Percentiles rank a stretch among this genome's conserved stretches.
These are phyloP conservation scores for Alisma plantagoaquatica DNA, from an alignment of 106 monocot species.

Conservation along the genomic window DNA sequence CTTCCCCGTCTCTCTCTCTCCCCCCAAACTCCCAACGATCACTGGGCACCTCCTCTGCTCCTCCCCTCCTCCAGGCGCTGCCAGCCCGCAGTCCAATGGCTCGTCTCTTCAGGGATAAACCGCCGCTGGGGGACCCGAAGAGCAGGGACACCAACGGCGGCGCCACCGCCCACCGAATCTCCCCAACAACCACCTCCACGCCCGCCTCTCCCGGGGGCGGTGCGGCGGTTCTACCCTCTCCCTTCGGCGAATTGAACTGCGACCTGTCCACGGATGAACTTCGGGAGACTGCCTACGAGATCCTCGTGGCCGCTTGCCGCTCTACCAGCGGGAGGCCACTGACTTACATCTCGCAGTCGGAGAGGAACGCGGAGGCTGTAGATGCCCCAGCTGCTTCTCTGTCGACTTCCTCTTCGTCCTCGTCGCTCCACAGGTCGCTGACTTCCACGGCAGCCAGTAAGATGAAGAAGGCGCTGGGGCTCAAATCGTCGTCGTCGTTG, in stretches of 20 bases:
- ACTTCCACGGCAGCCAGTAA: slow-evolving; percentile 78
- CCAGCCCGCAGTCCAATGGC: too few relatives aligned
- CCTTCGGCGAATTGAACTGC: slow-evolving; percentile 34
- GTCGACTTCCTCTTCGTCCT: slow-evolving; percentile 25
- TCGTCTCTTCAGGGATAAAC: slow-evolving; percentile 38
- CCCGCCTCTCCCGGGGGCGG: not conserved
- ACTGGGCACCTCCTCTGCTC: too few relatives aligned
- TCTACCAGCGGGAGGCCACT: slow-evolving; percentile 48
- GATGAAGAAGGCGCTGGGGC: slow-evolving; percentile 91
- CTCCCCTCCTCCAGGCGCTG: too few relatives aligned
- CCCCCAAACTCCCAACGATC: too few relatives aligned
- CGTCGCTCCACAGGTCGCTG: slow-evolving; percentile 47
- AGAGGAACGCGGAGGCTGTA: slow-evolving; percentile 2
- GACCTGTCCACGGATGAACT: slow-evolving; percentile 34
- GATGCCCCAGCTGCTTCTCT: not conserved
- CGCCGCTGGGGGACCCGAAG: slow-evolving; percentile 5
- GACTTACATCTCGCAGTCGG: slow-evolving; percentile 44
- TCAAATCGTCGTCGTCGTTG: slow-evolving; percentile 40
- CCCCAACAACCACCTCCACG: slow-evolving; percentile 3
- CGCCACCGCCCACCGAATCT: slow-evolving; percentile 5
- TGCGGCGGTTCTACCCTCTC: slow-evolving; percentile 27
- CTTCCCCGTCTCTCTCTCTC: too few relatives aligned
- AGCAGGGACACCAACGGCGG: slow-evolving; percentile 7
- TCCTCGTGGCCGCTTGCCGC: slow-evolving; percentile 53
- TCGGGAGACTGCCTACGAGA: slow-evolving; percentile 63